phyloP scores from a whole-genome alignment of 331 rosid genomes.

The Saraca asoca region DNA sequence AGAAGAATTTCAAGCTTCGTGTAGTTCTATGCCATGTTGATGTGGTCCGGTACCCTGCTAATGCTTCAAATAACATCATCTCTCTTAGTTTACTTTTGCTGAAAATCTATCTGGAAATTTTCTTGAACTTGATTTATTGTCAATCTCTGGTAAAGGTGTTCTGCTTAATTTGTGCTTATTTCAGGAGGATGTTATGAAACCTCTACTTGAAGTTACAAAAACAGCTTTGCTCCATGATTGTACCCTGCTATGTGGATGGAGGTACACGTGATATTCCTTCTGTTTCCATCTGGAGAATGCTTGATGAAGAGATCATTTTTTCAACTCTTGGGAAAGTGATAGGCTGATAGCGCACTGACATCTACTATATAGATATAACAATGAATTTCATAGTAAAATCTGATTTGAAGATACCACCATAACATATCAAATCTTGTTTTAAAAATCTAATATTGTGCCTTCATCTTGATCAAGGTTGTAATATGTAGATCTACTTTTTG shows the following conservation, averaged over 20 bases:
- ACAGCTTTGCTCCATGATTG: slow-evolving; percentile 96
- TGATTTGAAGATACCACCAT: slow-evolving; percentile 8
- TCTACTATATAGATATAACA: background rate
- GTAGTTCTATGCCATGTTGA: slow-evolving; percentile 88
- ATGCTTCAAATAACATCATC: slow-evolving; percentile 2
- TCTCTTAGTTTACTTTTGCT: slow-evolving; percentile 27
- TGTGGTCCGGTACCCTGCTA: slow-evolving; percentile 62
- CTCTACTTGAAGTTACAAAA: slow-evolving; percentile 98
- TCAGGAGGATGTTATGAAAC: slow-evolving; percentile 93
- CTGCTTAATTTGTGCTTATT: slow-evolving; percentile 32
- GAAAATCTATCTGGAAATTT: slow-evolving; percentile 15
- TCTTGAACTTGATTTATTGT: slow-evolving; percentile 11
- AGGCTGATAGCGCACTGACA: slow-evolving; percentile 5
- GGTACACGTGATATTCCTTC: slow-evolving; percentile 46
- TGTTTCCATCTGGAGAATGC: slow-evolving; percentile 25
- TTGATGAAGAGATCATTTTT: slow-evolving; percentile 12
- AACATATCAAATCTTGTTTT: slow-evolving; percentile 14
- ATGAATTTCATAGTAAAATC: background rate
- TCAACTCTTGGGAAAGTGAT: slow-evolving; percentile 1
- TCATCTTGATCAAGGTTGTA: slow-evolving; percentile 11
- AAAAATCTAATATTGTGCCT: slow-evolving; percentile 13
- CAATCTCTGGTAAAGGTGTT: slow-evolving; percentile 18
- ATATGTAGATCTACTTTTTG: background rate
- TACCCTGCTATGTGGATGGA: slow-evolving; percentile 89
- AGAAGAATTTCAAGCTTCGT: slow-evolving; percentile 89